Conservation (phyloP, 208 protist genomes). For the Trypanosoma avium region DNA sequence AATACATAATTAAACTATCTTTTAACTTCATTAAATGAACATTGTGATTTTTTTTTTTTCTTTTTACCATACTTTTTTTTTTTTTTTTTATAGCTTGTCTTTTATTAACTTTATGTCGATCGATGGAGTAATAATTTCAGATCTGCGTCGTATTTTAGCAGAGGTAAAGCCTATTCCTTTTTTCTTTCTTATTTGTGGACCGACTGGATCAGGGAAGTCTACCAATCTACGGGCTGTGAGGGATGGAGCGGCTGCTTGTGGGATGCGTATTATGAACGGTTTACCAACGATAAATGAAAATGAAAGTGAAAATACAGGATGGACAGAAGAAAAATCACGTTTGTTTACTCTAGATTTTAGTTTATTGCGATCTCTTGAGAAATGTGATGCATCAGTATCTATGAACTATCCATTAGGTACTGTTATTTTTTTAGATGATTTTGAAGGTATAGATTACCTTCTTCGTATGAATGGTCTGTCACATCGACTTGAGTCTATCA, state of each 20-base stretch:
- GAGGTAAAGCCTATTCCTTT: constrained; percentile 14
- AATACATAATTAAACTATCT: too few relatives aligned
- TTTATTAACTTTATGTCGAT: constrained; percentile 36
- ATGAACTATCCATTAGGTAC: constrained; percentile 28
- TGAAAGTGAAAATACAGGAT: neutral
- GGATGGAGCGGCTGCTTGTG: constrained; percentile 13
- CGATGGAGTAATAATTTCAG: constrained; percentile 43
- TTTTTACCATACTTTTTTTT: neutral
- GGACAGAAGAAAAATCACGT: neutral
- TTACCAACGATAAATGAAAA: neutral
- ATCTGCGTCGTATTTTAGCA: constrained; percentile 28
- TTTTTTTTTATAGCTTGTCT: too few relatives aligned
- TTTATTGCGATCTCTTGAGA: constrained; percentile 24
- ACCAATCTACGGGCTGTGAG: constrained; percentile 13
- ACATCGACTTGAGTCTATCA: constrained; percentile 28
- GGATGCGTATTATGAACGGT: constrained; percentile 13
- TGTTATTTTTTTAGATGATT: constrained; percentile 63
- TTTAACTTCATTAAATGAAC: neutral
- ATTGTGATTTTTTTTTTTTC: constrained; percentile 16
- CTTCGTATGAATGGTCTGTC: constrained; percentile 31
- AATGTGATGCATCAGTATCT: neutral
- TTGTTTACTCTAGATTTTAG: constrained; percentile 25
- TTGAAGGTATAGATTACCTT: constrained; percentile 48
- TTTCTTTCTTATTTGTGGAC: constrained; percentile 35
- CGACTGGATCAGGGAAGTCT: constrained; percentile 33